Evolutionary conservation across 208 protist genomes (phyloP).

Genomic region (Acanthamoeba sp.): DNA sequence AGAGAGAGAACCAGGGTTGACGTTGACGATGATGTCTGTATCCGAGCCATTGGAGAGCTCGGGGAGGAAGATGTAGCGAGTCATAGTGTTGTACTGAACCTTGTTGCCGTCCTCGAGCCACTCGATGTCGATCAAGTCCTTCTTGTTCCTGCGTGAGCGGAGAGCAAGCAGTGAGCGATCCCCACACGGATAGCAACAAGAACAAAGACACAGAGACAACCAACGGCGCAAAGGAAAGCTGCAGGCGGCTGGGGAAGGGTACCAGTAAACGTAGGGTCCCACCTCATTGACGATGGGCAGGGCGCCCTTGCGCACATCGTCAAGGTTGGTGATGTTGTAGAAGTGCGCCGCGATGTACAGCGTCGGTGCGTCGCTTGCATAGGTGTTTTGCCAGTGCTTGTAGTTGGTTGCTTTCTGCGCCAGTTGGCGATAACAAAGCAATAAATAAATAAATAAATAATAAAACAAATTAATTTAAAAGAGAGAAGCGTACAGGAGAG

Average conservation of each 20-base stretch:
- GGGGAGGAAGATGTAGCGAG: constrained; percentile 32
- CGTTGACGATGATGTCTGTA: constrained; percentile 18
- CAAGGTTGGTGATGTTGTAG: constrained; percentile 66
- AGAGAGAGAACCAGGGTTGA: constrained; percentile 67
- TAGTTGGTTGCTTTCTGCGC: not conserved
- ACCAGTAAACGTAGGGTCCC: constrained; percentile 64
- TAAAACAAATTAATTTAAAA: not conserved
- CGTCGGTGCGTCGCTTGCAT: not conserved
- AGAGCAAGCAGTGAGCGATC: not conserved
- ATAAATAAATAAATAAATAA: not conserved
- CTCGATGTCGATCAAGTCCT: constrained; percentile 55
- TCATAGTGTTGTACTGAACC: constrained; percentile 46
- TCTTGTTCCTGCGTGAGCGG: constrained; percentile 32
- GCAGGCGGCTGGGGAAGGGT: not conserved
- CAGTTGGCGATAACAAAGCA: not conserved
- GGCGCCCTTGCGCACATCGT: constrained; percentile 35
- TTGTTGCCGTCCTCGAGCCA: constrained; percentile 46
- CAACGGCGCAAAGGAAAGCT: not conserved
- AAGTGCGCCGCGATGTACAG: constrained; percentile 33
- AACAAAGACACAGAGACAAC: not conserved
- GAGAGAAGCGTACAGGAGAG: not conserved
- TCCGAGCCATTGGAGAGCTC: constrained; percentile 17
- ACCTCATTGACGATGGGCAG: constrained; percentile 67
- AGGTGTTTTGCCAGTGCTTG: constrained; percentile 48
- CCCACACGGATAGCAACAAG: too few relatives aligned